phyloP scores from a whole-genome alignment of 2,329 filamentous ascomycete species.

The Colletotrichum navitas region DNA sequence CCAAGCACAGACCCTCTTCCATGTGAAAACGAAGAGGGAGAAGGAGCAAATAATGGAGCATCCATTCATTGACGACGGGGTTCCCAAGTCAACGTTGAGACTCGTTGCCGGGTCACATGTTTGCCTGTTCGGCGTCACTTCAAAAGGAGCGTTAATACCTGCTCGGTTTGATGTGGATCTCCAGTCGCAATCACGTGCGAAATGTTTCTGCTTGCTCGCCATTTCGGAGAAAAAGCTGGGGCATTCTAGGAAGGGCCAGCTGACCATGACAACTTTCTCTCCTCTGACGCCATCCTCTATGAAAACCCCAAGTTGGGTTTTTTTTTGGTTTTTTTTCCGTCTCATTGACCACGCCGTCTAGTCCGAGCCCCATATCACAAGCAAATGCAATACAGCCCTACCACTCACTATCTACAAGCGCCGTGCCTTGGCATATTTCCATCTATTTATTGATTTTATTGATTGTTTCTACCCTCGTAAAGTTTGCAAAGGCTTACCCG shows the following conservation, averaged over 20 bases:
- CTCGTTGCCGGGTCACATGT: not conserved
- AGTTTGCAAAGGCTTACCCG: not conserved
- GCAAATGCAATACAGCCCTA: not conserved
- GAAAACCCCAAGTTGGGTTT: constrained; percentile 15
- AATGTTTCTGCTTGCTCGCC: not conserved
- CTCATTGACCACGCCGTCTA: not conserved
- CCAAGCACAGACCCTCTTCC: constrained; percentile 33
- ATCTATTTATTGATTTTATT: not conserved
- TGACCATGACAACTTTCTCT: constrained; percentile 33
- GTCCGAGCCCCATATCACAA: not conserved
- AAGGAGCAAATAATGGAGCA: constrained; percentile 8
- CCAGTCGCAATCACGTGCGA: too few species aligned
- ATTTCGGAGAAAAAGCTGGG: constrained; percentile 22
- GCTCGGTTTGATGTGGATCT: too few species aligned
- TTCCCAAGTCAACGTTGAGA: constrained; percentile 19
- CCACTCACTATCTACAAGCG: not conserved
- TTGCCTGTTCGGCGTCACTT: not conserved
- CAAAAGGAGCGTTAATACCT: too few species aligned
- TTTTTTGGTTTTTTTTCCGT: not conserved
- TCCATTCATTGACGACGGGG: not conserved
- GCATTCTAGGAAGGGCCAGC: constrained; percentile 16
- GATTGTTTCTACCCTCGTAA: not conserved
- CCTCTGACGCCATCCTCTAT: constrained; percentile 9
- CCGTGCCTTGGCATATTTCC: too few species aligned
- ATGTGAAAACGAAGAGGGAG: constrained; percentile 30